Evolutionary conservation across 108 stramenopile genomes (phyloP).

Genomic region (Cyclotella atomus): DNA sequence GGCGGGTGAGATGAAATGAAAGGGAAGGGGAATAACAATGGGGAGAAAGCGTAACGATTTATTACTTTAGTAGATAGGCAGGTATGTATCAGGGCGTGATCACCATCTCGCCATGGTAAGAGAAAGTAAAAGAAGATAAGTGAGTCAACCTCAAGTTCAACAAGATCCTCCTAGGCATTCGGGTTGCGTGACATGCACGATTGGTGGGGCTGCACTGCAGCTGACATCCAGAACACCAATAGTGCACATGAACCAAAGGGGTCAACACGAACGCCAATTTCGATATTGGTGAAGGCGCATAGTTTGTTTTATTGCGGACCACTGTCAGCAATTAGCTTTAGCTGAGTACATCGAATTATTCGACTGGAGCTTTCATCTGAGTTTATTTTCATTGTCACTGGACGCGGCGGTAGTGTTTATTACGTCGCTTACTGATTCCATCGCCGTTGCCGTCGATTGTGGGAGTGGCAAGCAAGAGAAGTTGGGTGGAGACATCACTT

Average conservation of each 20-base stretch:
- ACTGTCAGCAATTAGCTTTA: conserved; percentile 4
- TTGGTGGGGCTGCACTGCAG: background rate
- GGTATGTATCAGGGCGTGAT: too few relatives aligned
- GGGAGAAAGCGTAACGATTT: too few relatives aligned
- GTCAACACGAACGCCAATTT: background rate
- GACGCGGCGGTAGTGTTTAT: background rate
- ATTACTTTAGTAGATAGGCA: too few relatives aligned
- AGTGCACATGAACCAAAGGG: background rate
- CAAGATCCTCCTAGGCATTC: background rate
- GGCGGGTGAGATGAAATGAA: too few relatives aligned
- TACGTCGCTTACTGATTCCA: background rate
- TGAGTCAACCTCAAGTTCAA: background rate
- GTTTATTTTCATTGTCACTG: background rate
- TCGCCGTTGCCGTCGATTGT: too few relatives aligned
- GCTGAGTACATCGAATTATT: background rate
- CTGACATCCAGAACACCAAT: background rate
- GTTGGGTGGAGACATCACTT: background rate
- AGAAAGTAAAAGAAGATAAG: background rate
- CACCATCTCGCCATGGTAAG: conserved; percentile 2
- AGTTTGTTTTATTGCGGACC: conserved; percentile 10
- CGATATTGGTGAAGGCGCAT: background rate
- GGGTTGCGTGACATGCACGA: background rate
- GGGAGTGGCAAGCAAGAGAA: conserved; percentile 5
- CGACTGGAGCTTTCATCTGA: conserved; percentile 1
- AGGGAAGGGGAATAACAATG: too few relatives aligned